A percentile compares a stretch with the other conserved stretches of the same genome.
Evolutionary conservation across 768 basidiomycete species (phyloP).

Genomic region (Galerina marginata): DNA sequence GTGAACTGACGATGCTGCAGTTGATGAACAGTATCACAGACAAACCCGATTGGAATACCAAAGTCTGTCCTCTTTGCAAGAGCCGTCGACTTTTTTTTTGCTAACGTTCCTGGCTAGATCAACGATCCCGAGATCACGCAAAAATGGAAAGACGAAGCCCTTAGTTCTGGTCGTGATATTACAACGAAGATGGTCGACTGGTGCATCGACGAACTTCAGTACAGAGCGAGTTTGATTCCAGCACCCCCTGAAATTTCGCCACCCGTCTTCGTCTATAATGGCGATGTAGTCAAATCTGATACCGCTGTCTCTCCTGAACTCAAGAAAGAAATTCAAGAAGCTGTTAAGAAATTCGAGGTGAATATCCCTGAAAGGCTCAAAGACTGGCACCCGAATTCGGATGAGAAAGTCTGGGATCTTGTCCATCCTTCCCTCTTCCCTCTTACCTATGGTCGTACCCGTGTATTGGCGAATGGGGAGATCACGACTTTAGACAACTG

Average conservation of each 20-base stretch:
- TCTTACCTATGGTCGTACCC: conserved; percentile 39
- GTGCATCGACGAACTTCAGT: conserved; percentile 31
- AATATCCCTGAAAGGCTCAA: conserved; percentile 35
- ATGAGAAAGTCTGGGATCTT: conserved; percentile 48
- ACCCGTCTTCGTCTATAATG: conserved; percentile 29
- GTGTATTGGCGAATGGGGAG: conserved; percentile 21
- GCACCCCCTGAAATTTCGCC: conserved; percentile 7
- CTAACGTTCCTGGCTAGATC: conserved; percentile 14
- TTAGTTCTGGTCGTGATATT: conserved; percentile 18
- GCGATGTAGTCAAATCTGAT: conserved; percentile 38
- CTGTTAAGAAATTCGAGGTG: conserved; percentile 36
- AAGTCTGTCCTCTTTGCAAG: conserved; percentile 22
- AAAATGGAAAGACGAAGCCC: conserved; percentile 33
- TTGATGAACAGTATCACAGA: conserved; percentile 42
- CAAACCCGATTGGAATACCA: conserved; percentile 37
- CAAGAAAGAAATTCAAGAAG: conserved; percentile 27
- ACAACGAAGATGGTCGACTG: conserved; percentile 29
- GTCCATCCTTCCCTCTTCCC: conserved; percentile 51
- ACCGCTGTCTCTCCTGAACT: conserved; percentile 31
- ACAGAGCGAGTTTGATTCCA: conserved; percentile 21
- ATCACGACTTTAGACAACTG: conserved; percentile 26
- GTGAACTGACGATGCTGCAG: conserved; percentile 38
- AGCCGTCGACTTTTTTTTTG: not conserved
- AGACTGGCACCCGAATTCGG: conserved; percentile 53
- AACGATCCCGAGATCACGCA: conserved; percentile 23